Conservation (phyloP, 805 yeast species). For the Ogataea chonburiensis region DNA sequence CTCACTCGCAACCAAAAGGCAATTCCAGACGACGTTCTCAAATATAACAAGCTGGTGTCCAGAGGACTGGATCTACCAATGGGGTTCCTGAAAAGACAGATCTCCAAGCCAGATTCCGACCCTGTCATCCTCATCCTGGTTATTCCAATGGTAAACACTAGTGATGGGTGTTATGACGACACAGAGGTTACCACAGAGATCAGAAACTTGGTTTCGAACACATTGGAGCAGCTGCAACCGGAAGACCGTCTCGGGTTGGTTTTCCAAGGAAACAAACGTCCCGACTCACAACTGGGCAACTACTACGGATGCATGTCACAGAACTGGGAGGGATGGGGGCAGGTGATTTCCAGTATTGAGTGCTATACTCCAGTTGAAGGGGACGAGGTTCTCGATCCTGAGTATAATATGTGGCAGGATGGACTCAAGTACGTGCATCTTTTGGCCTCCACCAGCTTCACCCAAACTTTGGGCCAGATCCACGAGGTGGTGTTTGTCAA, state of each 20-base stretch:
- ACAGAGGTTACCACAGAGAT: conserved; percentile 22
- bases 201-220: conserved; percentile 11
- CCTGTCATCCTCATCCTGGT: conserved; percentile 28
- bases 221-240: conserved; percentile 16
- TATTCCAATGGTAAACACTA: conserved; percentile 25
- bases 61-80: conserved; percentile 44
- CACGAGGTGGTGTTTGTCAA: conserved; percentile 26
- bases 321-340: conserved; percentile 33
- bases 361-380: conserved; percentile 18
- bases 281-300: conserved; percentile 24
- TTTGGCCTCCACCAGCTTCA: conserved; percentile 23
- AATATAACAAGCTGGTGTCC: conserved; percentile 37
- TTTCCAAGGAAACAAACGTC: conserved; percentile 24
- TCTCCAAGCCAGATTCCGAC: conserved; percentile 39
- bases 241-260: conserved; percentile 32
- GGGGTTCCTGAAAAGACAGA: conserved; percentile 36
- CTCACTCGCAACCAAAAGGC: conserved; percentile 32
- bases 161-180: conserved; percentile 20
- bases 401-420: conserved; percentile 23
- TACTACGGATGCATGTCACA: conserved; percentile 32
- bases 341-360: conserved; percentile 22
- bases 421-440: conserved; percentile 25
- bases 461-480: conserved; percentile 5
- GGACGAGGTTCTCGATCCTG: conserved; percentile 12
- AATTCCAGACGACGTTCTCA: conserved; percentile 41